Base-by-base conservation (phyloP, 257 asterid genomes). In the Plectranthus barbatus region DNA sequence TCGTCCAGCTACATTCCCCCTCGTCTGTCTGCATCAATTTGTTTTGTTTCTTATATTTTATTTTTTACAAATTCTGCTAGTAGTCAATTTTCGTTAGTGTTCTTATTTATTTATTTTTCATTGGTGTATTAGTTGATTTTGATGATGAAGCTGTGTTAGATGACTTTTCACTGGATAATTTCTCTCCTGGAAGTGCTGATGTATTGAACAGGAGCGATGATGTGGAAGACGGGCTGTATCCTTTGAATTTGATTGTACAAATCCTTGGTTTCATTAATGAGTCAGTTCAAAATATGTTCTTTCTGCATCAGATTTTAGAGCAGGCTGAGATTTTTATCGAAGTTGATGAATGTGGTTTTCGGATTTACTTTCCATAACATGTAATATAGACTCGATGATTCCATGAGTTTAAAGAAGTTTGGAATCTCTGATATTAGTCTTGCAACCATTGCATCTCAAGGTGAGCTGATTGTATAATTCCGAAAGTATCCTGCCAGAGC, bases 341-440 rank as follows among this genome's bases (percentile, higher is more conserved):
- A 48, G 14, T 56, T 26, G 15, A 37, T 9, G 53, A 13, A 44
- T 40, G 11, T 13, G 39, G 7, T 42, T 57, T 47, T 26, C 19
- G 36, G 41, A 55, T 42, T 63, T 62, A 70, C 66, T 68, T 13
- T 67, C 47, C 91, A 86, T 82, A 75, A 86, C 82, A 20, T 51
- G 62, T 59, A 52, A 33, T 31, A 36, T 59, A 91, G 98, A 66
- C 62, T 91, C 51, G 97, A 92, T 67, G 93, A 88, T 60, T 76
- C 95, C 0, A 54, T 79, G 79, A 86, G 83, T 75, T 83, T 89
- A 75, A 81, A 80, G 78, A 81, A 60, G 9, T 79, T 92, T 9
- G 97, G 98, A 47, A 86, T 92, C 62, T 92, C 98, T 17, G 97
- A 86, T 69, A 85, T 79, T 61, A 77, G 82, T 67, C 90, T 92